Percentiles rank a stretch among this genome's conserved stretches.
phyloP scores from a whole-genome alignment of 257 asterid genomes.

The Ehretia macrophylla region DNA sequence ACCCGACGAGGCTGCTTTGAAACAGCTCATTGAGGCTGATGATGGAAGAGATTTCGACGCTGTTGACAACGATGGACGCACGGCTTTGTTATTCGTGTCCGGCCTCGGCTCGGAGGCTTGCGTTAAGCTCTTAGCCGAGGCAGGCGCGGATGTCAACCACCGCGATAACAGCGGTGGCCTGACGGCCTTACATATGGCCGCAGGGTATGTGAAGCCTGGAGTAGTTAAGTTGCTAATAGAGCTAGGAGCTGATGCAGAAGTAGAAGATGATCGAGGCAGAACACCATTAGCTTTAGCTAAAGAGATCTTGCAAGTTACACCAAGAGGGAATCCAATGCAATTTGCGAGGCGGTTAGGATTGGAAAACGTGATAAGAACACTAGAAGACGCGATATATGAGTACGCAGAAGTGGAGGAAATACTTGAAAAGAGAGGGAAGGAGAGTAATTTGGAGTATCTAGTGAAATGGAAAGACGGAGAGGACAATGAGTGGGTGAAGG shows the following conservation, averaged over 20 bases:
- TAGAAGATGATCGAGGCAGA: constrained; percentile 51
- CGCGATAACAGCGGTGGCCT: constrained; percentile 62
- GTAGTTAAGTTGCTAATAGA: constrained; percentile 54
- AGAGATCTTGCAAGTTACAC: constrained; percentile 63
- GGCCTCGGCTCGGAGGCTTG: constrained; percentile 90
- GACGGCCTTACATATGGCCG: constrained; percentile 85
- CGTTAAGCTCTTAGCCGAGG: constrained; percentile 59
- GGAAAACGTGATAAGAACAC: constrained; percentile 48
- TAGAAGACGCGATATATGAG: constrained; percentile 74
- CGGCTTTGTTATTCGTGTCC: constrained; percentile 76
- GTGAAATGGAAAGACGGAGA: constrained; percentile 86
- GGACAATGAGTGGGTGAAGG: constrained; percentile 85
- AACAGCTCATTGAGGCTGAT: constrained; percentile 35
- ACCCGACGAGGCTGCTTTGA: constrained; percentile 53
- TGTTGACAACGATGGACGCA: constrained; percentile 77
- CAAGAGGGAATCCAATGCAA: constrained; percentile 60
- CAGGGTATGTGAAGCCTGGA: constrained; percentile 76
- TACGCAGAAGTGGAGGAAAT: constrained; percentile 81
- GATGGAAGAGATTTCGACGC: constrained; percentile 75
- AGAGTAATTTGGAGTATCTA: constrained; percentile 62
- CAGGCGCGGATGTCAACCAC: constrained; percentile 60
- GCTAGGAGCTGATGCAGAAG: constrained; percentile 64
- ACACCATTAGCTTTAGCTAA: constrained; percentile 72
- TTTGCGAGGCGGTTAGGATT: constrained; percentile 79
- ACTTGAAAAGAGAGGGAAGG: constrained; percentile 84